phyloP scores from a whole-genome alignment of 2,329 filamentous ascomycete species.

The Amphichorda felina region DNA sequence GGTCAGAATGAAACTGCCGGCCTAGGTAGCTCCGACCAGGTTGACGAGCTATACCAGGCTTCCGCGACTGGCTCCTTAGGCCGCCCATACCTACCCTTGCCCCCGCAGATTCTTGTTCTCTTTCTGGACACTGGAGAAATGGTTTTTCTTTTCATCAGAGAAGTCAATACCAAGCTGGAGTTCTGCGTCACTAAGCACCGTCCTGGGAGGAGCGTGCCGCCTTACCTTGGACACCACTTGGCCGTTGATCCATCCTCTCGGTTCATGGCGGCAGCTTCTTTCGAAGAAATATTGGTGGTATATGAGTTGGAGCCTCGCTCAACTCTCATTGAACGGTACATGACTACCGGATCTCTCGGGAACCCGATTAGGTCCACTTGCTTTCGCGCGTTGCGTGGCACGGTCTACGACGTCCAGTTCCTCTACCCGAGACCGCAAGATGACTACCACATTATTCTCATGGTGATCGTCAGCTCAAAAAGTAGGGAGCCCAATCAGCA shows the following conservation, averaged over 20 bases:
- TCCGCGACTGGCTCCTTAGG: constrained; percentile 7
- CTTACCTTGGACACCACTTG: constrained; percentile 52
- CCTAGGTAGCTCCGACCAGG: not conserved
- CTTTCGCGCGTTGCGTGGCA: constrained; percentile 45
- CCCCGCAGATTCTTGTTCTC: constrained; percentile 73
- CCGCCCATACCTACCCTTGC: constrained; percentile 22
- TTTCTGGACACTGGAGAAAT: constrained; percentile 62
- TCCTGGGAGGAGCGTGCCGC: constrained; percentile 27
- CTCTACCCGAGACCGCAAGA: constrained; percentile 59
- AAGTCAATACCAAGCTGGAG: constrained; percentile 8
- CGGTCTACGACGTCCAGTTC: constrained; percentile 82
- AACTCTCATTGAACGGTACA: constrained; percentile 38
- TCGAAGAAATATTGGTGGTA: constrained; percentile 58
- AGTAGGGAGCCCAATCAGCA: not conserved
- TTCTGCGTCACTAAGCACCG: constrained; percentile 7
- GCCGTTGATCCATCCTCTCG: constrained; percentile 67
- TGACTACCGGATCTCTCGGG: constrained; percentile 25
- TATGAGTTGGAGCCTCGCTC: constrained; percentile 53
- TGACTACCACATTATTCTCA: constrained; percentile 60
- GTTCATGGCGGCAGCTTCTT: constrained; percentile 57
- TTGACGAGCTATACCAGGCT: constrained; percentile 4
- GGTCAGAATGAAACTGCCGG: not conserved
- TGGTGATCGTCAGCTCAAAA: constrained; percentile 42
- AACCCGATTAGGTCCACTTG: constrained; percentile 42
- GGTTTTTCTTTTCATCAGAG: constrained; percentile 62